These are phyloP conservation scores for Escallonia herrerae DNA, from an alignment of 129 eudicot genomes.

Conservation along the genomic window DNA sequence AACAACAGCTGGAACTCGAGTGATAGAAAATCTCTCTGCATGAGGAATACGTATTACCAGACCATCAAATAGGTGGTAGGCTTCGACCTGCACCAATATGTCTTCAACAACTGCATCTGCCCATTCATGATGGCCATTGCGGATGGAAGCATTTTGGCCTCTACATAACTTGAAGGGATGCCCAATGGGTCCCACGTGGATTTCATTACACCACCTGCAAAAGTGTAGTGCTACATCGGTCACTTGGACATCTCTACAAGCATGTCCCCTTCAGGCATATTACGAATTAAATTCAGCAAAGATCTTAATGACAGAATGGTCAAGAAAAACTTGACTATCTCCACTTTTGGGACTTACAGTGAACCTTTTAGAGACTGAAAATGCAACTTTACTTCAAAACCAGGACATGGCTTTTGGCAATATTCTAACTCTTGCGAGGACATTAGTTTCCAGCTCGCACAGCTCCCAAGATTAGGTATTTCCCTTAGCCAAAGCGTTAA, in stretches of 20 bases:
- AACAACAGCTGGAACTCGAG: constrained; percentile 77
- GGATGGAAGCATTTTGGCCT: constrained; percentile 58
- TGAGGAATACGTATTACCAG: constrained; percentile 82
- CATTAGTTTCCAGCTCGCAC: no score
- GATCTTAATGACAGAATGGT: no score
- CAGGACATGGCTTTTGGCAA: no score
- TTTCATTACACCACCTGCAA: constrained; percentile 87
- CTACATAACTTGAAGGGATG: constrained; percentile 92
- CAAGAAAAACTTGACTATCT: no score
- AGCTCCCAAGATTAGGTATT: no score
- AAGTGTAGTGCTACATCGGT: constrained; percentile 3
- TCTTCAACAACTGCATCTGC: constrained; percentile 63
- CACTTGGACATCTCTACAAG: neutral
- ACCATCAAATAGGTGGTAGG: constrained; percentile 82
- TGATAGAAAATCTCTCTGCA: constrained; percentile 78
- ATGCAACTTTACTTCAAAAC: no score
- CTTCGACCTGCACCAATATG: no score
- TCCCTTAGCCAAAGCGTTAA: no score
- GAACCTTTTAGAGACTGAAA: no score
- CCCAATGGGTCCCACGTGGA: constrained; percentile 83
- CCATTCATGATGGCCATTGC: constrained; percentile 88
- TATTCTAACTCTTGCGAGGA: no score
- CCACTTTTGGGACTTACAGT: no score
- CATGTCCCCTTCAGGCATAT: neutral
- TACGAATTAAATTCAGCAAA: no score